Evolutionary conservation across 192 early-diverging fungal genomes (phyloP), one percentile per base, ranked within the genome.

Genomic region (Phycomyces nitens): DNA sequence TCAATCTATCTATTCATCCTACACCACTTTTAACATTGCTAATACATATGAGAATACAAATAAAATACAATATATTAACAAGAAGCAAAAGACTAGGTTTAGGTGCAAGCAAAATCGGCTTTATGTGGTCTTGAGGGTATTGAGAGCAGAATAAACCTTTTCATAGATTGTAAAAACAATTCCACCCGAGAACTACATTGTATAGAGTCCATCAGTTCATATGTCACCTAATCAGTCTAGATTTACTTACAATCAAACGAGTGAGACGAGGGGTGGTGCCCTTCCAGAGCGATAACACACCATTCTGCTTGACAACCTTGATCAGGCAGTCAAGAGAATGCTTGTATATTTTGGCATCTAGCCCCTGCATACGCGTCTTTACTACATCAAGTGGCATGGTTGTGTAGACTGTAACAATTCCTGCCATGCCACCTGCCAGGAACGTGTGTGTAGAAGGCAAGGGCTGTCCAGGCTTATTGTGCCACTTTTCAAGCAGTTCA

Each of bases 351-450:
- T 66, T 63, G 2, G 90, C 93, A 38, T 89, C 78, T 10, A 89
- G 72, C n/a, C 84, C 84, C 73, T 99, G 97, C 93, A 97, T 93
- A 60, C 90, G 87, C 11, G 97, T 99, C 76, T 99, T 99, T 60
- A 96, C 82, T n/a, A 95, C 94, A 76, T 99, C 96, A 18, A 99
- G 70, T 11, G 95, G 95, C 95, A 97, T 97, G 1, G 97, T 99
- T 0, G 89, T 78, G 67, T 96, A 99, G 0, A 97, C 95, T 0
- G 94, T 99, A 21, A 99, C 83, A 55, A 87, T 90, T 12, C 94
- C 97, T 0, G 94, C 94, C 56, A 87, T 74, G 55, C 90, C 88
- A 23, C 96, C 96, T 54, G 89, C 86, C 9, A 64, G 77, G 75
- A 90, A 89, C 18, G 87, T 83, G 51, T 85, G 77, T 1, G 68